Evolutionary conservation across 305 asterid species (phyloP).

Genomic region (Euphrasia arctica): DNA sequence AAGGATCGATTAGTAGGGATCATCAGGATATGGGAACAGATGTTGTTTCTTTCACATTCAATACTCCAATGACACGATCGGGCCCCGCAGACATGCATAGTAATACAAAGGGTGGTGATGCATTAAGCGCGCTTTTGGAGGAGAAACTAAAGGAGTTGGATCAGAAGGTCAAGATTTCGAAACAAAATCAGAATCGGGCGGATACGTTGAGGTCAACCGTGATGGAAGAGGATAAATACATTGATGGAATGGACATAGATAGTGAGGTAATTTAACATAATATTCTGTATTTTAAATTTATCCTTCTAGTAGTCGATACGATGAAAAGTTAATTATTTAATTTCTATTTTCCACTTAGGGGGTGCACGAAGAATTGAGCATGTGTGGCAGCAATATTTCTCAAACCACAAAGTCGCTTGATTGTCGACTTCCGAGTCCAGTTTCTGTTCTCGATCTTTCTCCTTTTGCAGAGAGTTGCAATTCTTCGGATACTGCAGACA

Average conservation of each 20-base stretch:
- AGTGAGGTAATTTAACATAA: constrained; percentile 12
- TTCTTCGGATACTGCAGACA: constrained; percentile 60
- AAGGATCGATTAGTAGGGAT: background rate
- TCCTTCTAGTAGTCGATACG: background rate
- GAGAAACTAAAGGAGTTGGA: constrained; percentile 70
- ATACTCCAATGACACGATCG: constrained; percentile 50
- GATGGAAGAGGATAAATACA: constrained; percentile 26
- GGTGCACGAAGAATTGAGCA: constrained; percentile 33
- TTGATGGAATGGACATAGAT: constrained; percentile 33
- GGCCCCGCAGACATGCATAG: constrained; percentile 29
- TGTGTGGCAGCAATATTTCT: constrained; percentile 28
- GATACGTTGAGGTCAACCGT: constrained; percentile 26
- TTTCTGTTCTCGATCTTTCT: constrained; percentile 70
- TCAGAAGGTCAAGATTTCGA: constrained; percentile 52
- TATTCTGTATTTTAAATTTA: background rate
- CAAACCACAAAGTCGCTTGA: constrained; percentile 39
- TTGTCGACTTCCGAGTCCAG: constrained; percentile 66
- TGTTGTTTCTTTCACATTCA: constrained; percentile 5
- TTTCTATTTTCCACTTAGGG: constrained; percentile 30
- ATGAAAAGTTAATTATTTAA: constrained; percentile 6
- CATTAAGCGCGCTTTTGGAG: constrained; percentile 76
- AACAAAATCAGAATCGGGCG: constrained; percentile 22
- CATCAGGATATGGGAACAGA: background rate
- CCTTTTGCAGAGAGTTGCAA: constrained; percentile 57
- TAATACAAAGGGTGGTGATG: constrained; percentile 58